Conservation (phyloP, 2,329 filamentous ascomycete genomes). For the Colletotrichum spaethianum region DNA sequence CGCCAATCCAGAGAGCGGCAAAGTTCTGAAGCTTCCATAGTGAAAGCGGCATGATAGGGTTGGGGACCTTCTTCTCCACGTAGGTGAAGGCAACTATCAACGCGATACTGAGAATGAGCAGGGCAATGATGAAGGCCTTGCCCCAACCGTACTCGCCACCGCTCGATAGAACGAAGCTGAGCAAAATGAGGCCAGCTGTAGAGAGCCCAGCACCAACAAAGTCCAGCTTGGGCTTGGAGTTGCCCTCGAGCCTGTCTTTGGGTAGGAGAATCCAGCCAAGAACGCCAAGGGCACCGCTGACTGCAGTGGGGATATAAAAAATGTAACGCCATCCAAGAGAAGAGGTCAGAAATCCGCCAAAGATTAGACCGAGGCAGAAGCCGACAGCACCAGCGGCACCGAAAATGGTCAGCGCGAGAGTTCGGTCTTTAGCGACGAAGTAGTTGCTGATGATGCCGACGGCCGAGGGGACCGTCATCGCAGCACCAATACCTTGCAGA, state of each 20-base stretch:
- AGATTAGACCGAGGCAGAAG: conserved; percentile 29
- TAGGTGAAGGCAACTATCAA: conserved; percentile 55
- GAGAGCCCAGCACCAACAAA: conserved; percentile 58
- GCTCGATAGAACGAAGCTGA: conserved; percentile 60
- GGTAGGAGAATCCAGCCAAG: conserved; percentile 55
- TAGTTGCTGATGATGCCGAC: conserved; percentile 70
- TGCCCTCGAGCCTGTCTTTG: conserved; percentile 52
- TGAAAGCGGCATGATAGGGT: conserved; percentile 61
- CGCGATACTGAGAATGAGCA: conserved; percentile 54
- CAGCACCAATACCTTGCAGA: conserved; percentile 29
- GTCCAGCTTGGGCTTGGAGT: conserved; percentile 54
- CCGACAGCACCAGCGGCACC: conserved; percentile 33
- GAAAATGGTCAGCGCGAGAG: conserved; percentile 31
- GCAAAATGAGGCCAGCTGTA: conserved; percentile 57
- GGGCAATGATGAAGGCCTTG: conserved; percentile 59
- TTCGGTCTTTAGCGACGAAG: conserved; percentile 29
- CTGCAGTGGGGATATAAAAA: conserved; percentile 31
- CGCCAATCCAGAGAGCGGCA: conserved; percentile 59
- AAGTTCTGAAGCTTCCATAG: conserved; percentile 62
- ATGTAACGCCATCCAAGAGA: conserved; percentile 37
- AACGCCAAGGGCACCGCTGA: conserved; percentile 57
- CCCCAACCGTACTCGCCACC: conserved; percentile 62
- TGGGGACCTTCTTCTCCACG: conserved; percentile 58
- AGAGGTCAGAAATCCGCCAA: conserved; percentile 32
- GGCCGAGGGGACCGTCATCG: conserved; percentile 90